These are phyloP conservation scores for Cinnamomum micranthum DNA, from an alignment of 164 flowering plant species.

Conservation along the genomic window DNA sequence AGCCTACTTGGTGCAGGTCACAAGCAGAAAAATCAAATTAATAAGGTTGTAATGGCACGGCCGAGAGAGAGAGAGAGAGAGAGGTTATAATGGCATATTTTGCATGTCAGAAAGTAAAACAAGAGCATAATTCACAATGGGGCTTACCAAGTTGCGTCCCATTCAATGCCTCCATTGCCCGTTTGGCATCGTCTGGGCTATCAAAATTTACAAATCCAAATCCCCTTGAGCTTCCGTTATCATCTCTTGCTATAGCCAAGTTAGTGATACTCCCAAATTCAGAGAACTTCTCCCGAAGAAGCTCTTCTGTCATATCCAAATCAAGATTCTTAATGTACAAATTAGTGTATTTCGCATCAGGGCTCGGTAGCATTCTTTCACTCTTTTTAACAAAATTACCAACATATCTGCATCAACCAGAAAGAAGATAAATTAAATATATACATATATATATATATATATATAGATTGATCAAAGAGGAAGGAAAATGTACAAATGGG, in stretches of 20 bases:
- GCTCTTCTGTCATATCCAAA: constrained; percentile 52
- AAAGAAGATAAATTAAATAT: neutral
- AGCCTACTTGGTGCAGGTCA: constrained; percentile 37
- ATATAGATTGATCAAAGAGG: neutral
- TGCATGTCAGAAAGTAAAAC: neutral
- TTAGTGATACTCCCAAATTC: constrained; percentile 68
- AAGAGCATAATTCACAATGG: neutral
- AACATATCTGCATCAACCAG: constrained; percentile 48
- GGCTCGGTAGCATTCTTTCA: constrained; percentile 49
- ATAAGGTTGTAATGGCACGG: neutral
- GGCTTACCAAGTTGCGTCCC: constrained; percentile 61
- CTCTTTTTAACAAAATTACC: constrained; percentile 55
- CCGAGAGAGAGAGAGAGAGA: no score
- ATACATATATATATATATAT: neutral
- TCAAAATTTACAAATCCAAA: constrained; percentile 93
- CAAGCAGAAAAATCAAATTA: neutral
- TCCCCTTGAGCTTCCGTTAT: constrained; percentile 64
- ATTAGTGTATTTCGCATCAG: constrained; percentile 66
- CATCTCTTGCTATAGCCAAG: constrained; percentile 51
- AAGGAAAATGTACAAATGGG: no score
- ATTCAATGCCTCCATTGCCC: constrained; percentile 65
- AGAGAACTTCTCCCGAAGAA: constrained; percentile 55
- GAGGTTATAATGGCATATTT: neutral
- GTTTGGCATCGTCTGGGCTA: constrained; percentile 61
- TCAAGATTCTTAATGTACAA: constrained; percentile 81